Evolutionary conservation across 257 asterid species (phyloP), one percentile per base, ranked within the genome.

Genomic region (Salvia miltiorrhiza): DNA sequence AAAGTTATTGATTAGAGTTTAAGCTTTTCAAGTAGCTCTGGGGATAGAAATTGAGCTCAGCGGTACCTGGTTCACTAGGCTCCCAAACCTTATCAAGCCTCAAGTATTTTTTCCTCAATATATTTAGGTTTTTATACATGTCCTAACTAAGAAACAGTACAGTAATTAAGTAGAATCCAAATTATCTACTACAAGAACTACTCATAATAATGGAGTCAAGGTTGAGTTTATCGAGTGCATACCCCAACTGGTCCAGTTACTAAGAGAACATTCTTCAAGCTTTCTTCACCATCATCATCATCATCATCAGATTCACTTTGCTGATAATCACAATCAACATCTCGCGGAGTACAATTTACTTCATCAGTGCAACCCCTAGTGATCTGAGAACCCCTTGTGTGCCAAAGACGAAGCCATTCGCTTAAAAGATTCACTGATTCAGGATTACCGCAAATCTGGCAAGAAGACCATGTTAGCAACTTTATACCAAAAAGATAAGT

Each of bases 161-260:
- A 35, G 11, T 37, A 37, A 37, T 6, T 37, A 37, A 7, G 41
- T 47, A 47, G 1, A 16, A n/a, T 47, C 19, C 19, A 54, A 13
- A 13, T 54, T 26, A 24, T 26, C 26, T 54, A 26, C 63, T 28
- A 28, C 23, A 28, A 21, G 37, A 7, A 26, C 43, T 14, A 28
- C 40, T n/a, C 5, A n/a, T 56, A 56, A 13, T 28, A 28, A 21
- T 55, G 12, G 11, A 12, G 39, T 12, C 19, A 24, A 13, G 20
- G 37, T 28, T 24, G 17, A 24, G 37, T 54, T 54, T 0, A 54
- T 24, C 19, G 3, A 65, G 37, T 47, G 67, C 50, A 54, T 87
- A 93, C 99, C 99, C 99, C 99, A 89, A 90, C 93, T 76, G 99
- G 99, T 64, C 99, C 99, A 66, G 89, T 86, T 72, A 91, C 86